phyloP scores from a whole-genome alignment of 495 filamentous ascomycete genomes.

The Venustampulla echinocandica region DNA sequence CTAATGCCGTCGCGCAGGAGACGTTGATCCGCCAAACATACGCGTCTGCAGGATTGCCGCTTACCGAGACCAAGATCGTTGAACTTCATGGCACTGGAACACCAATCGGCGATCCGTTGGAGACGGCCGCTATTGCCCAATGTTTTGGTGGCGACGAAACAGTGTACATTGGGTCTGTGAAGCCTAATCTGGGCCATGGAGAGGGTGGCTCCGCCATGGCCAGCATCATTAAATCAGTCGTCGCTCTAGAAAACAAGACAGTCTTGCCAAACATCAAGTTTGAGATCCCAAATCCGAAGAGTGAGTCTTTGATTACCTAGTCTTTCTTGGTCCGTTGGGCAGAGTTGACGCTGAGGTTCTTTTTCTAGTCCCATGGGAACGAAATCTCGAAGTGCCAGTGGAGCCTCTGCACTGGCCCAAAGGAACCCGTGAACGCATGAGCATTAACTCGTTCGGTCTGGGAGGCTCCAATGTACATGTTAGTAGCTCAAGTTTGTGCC shows the following conservation, averaged over 20 bases:
- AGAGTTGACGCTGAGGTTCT: background rate
- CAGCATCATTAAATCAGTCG: conserved; percentile 46
- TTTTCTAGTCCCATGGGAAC: conserved; percentile 24
- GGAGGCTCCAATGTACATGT: conserved; percentile 49
- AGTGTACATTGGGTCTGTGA: background rate
- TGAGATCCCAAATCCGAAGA: conserved; percentile 24
- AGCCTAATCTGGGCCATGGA: conserved; percentile 29
- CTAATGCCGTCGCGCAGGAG: conserved; percentile 48
- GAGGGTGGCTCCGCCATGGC: conserved; percentile 49
- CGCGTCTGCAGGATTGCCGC: conserved; percentile 9
- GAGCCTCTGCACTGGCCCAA: conserved; percentile 1
- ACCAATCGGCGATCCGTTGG: conserved; percentile 49
- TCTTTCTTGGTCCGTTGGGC: too few relatives aligned
- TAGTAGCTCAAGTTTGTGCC: too few relatives aligned
- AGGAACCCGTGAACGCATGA: background rate
- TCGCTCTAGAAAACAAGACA: conserved; percentile 47
- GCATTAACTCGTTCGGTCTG: conserved; percentile 38
- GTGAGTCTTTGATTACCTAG: too few relatives aligned
- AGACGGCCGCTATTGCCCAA: conserved; percentile 45
- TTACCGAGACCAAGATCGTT: background rate
- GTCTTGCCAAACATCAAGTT: conserved; percentile 36
- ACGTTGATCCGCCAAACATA: conserved; percentile 44
- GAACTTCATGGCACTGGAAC: conserved; percentile 28
- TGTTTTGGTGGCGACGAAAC: conserved; percentile 26
- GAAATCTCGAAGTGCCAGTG: conserved; percentile 23